These are phyloP conservation scores for Solanum dulcamara DNA, from an alignment of 257 asterid species.

Conservation along the genomic window DNA sequence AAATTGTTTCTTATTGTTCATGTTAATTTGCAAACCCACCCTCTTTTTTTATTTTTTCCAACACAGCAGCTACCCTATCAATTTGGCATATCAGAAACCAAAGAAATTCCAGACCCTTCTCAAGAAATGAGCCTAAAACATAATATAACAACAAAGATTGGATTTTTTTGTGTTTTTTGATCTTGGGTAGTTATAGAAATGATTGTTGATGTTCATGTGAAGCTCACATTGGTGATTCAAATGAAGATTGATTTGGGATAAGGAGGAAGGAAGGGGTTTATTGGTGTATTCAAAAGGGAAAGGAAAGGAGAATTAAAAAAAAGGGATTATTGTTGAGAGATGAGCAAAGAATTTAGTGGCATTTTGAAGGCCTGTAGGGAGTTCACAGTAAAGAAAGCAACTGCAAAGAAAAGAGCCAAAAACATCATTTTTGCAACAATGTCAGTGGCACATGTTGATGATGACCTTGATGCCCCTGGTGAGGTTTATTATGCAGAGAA, in stretches of 20 bases:
- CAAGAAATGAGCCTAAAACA: background rate
- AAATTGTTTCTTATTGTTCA: conserved; percentile 1
- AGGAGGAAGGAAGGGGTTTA: background rate
- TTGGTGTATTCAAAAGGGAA: background rate
- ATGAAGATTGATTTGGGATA: conserved; percentile 36
- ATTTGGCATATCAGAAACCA: background rate
- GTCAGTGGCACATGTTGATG: conserved; percentile 95
- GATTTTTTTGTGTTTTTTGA: background rate
- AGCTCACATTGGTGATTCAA: conserved; percentile 12
- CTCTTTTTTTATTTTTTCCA: background rate
- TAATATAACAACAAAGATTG: background rate
- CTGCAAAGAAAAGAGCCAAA: conserved; percentile 32
- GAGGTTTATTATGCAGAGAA: conserved; percentile 49
- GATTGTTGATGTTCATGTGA: conserved; percentile 8
- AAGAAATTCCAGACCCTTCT: background rate
- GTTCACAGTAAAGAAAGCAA: conserved; percentile 44
- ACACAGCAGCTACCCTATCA: background rate
- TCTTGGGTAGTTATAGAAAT: background rate
- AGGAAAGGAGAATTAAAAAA: background rate
- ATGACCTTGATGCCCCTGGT: conserved; percentile 26
- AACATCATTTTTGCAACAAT: conserved; percentile 44
- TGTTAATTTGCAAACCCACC: background rate
- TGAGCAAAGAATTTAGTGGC: conserved; percentile 73
- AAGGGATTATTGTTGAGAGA: conserved; percentile 24
- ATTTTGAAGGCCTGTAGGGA: conserved; percentile 70